A percentile compares a stretch with the other conserved stretches of the same genome.
phyloP scores from a whole-genome alignment of 306 rosid species.

The Echinosophora koreensis region DNA sequence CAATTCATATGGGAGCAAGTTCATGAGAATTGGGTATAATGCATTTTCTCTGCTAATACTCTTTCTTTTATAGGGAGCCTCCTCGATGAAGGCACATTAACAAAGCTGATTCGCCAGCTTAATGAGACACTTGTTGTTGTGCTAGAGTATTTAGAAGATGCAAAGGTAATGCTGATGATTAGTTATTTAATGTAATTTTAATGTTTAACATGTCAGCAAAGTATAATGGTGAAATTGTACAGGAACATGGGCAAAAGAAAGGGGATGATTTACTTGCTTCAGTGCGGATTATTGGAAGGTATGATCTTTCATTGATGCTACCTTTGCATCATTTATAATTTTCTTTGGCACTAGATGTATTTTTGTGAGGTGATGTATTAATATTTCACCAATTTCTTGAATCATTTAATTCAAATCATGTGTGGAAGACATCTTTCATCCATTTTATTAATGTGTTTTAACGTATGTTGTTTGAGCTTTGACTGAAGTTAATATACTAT shows the following conservation, averaged over 20 bases:
- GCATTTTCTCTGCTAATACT: conserved; percentile 28
- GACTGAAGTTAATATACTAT: not conserved
- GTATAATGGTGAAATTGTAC: conserved; percentile 48
- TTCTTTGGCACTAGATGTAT: conserved; percentile 17
- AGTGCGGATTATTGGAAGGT: conserved; percentile 94
- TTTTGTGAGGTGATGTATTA: not conserved
- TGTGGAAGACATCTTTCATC: conserved; percentile 35
- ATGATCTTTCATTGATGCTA: conserved; percentile 7
- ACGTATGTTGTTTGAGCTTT: conserved; percentile 20
- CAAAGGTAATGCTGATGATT: conserved; percentile 65
- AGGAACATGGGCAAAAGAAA: conserved; percentile 85
- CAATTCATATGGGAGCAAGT: conserved; percentile 23
- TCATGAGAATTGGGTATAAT: conserved; percentile 27
- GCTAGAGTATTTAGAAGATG: conserved; percentile 90
- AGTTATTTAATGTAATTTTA: conserved; percentile 38
- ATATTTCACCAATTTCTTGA: conserved; percentile 4
- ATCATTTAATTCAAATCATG: conserved; percentile 37
- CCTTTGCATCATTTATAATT: conserved; percentile 1
- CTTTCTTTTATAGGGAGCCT: conserved; percentile 56
- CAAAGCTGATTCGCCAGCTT: conserved; percentile 72
- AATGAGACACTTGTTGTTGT: conserved; percentile 80
- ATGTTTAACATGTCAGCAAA: conserved; percentile 31
- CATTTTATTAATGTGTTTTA: conserved; percentile 24
- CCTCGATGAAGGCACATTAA: conserved; percentile 66
- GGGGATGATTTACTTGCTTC: conserved; percentile 96